Base-by-base conservation (phyloP, 2,329 filamentous ascomycete genomes). In the Fusarium xylarioides region DNA sequence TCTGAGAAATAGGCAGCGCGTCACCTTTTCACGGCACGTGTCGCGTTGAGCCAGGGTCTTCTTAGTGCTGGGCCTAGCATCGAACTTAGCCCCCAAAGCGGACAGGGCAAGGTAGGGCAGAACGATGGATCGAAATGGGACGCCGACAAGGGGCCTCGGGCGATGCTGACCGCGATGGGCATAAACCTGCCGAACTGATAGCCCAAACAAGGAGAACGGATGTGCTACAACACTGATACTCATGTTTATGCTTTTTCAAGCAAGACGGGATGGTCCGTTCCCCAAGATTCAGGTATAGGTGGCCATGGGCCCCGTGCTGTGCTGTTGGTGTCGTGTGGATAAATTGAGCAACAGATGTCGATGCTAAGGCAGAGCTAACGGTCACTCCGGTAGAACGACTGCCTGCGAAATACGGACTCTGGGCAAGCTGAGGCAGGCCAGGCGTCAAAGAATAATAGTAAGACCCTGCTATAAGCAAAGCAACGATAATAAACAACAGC, bases 221-320 rank as follows among this genome's bases (percentile, higher is more conserved):
- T 67, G 44, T 42, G 49, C 66, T 71, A 52, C 66, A 69, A 32
- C 58, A 28, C 44, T 69, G 66, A 64, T 28, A 56, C 66, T 56
- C 34, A 43, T 38, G 59, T 43, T 32, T 43, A 52, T 43, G 43
- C 54, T 60, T n/a, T 15, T 43, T 53, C 32, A 46, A 47, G 40
- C 59, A 35, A 70, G 66, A 73, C 73, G 68, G 71, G 73, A 77
- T 68, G 74, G 72, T 67, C 75, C 66, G 75, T 65, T 67, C 66
- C 73, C 70, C 70, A 66, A 71, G 70, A 75, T 75, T 73, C 72
- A 75, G 70, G 66, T 73, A 43, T 63, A 58, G 63, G 47, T 44
- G 65, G 55, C 66, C 56, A 23, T 38, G 34, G 30, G n/a, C 32
- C 19, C 56, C 47, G 47, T 60, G 32, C 9, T 46, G 43, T 68